Evolutionary conservation across 2,329 filamentous ascomycete species (phyloP), one percentile per base, ranked within the genome.

Genomic region (Coniochaeta hoffmannii): DNA sequence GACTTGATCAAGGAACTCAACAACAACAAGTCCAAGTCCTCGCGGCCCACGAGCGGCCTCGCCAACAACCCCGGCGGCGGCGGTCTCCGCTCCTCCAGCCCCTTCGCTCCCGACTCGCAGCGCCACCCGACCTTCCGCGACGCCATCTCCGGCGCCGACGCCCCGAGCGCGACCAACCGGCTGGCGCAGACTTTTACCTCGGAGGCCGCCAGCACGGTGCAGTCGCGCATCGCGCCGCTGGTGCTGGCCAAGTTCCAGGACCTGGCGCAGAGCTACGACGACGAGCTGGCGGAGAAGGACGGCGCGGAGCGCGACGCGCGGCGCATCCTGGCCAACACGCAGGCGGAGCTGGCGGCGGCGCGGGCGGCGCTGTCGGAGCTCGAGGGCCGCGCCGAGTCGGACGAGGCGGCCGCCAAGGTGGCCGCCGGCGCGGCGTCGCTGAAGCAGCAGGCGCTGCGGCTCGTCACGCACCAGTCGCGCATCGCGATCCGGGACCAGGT

Each of bases 1-100:
- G 87, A 93, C 60, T 77, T 96, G 53, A 90, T 96, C 62, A 86
- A 88, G 66, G 79, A 86, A 57, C 69, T 87, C 35, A 94, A 96
- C 58, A 85, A 84, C 1, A 79, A 79, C 1, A 78, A 84, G 70
- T 57, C 57, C 53, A 83, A 87, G 59, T 81, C 87, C 2, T 51
- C 59, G 53, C 82, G 86, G 54, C 76, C 80, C 14, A 78, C 80
- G 6, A 86, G 85, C 12, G 49, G 49, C 49, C 24, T 46, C 24
- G 28, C 28, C n/a, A 34, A 15, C 14, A 6, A 31, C 31, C 26
- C 28, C 28, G 32, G 49, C 49, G 31, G 26, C 28, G 32, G 49
- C 49, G 31, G 26, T 19, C 83, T 89, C 58, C 79, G 88, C 7
- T 96, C 91, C 0, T 96, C 91, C 0, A 92, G 75, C 56, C 87